Percentiles rank a stretch among this genome's conserved stretches.
phyloP scores from a whole-genome alignment of 2,329 filamentous ascomycete genomes.

The Fusarium vanettenii region DNA sequence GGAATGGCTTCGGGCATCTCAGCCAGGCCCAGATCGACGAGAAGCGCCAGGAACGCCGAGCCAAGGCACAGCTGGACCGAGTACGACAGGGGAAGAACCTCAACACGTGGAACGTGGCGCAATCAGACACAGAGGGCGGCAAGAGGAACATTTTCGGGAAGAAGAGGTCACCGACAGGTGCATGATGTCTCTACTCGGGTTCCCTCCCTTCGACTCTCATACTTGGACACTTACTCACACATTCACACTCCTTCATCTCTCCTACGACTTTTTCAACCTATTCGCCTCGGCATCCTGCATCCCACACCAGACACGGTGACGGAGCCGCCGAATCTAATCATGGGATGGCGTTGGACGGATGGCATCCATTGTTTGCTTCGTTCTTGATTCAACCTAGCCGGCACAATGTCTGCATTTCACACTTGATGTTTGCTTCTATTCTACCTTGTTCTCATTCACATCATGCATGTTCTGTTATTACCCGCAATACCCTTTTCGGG shows the following conservation, averaged over 20 bases:
- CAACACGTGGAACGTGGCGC: slow-evolving; percentile 46
- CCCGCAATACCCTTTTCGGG: slow-evolving; percentile 6
- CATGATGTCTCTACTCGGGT: slow-evolving; percentile 7
- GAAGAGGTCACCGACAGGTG: slow-evolving; percentile 45
- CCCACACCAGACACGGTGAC: slow-evolving; percentile 15
- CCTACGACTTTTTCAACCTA: slow-evolving; percentile 13
- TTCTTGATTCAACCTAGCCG: slow-evolving; percentile 35
- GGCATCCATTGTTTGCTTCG: slow-evolving; percentile 37
- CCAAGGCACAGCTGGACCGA: slow-evolving; percentile 60
- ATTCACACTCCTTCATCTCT: slow-evolving; percentile 23
- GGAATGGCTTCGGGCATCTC: slow-evolving; percentile 83
- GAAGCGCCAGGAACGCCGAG: slow-evolving; percentile 75
- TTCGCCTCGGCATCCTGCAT: slow-evolving; percentile 27
- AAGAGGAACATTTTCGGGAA: slow-evolving; percentile 59
- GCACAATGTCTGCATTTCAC: slow-evolving; percentile 39
- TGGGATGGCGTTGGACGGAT: slow-evolving; percentile 43
- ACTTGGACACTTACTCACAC: slow-evolving; percentile 2
- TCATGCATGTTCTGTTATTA: slow-evolving; percentile 20
- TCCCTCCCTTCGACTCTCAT: neutral
- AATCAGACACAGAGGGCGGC: slow-evolving; percentile 45
- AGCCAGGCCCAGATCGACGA: slow-evolving; percentile 86
- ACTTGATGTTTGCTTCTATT: slow-evolving; percentile 17
- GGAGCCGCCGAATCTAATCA: slow-evolving; percentile 37
- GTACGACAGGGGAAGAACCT: slow-evolving; percentile 43
- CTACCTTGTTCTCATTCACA: slow-evolving; percentile 16